A percentile compares a stretch with the other conserved stretches of the same genome.
These are phyloP conservation scores for Rubroboletus pulcherrimus DNA, from an alignment of 768 basidiomycete genomes.

Conservation along the genomic window DNA sequence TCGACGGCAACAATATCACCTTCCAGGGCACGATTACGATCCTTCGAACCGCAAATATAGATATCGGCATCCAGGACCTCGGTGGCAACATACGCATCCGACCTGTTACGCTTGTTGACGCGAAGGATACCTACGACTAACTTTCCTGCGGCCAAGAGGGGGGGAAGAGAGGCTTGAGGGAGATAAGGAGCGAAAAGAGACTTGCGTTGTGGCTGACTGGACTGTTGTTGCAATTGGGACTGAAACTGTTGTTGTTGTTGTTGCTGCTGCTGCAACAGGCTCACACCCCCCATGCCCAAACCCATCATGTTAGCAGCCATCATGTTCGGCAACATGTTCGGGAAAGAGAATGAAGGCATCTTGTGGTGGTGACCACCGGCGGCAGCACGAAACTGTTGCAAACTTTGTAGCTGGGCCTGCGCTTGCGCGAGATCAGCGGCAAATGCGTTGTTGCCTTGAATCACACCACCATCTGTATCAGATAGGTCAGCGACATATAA, in stretches of 20 bases:
- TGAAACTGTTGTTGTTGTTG: constrained; percentile 74
- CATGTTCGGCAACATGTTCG: constrained; percentile 96
- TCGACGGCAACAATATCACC: constrained; percentile 99
- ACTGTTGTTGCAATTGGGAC: constrained; percentile 91
- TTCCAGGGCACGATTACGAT: constrained; percentile 96
- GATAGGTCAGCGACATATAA: constrained; percentile 8
- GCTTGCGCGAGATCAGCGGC: constrained; percentile 91
- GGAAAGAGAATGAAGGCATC: constrained; percentile 97
- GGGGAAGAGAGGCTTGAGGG: constrained; percentile 95
- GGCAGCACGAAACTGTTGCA: constrained; percentile 95
- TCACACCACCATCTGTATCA: constrained; percentile 65
- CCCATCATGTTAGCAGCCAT: constrained; percentile 98
- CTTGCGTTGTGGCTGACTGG: constrained; percentile 91
- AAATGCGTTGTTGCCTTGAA: constrained; percentile 58
- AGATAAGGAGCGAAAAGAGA: constrained; percentile 98
- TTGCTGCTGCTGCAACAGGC: constrained; percentile 87
- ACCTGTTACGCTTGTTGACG: constrained; percentile 97
- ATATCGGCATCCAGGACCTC: constrained; percentile 98
- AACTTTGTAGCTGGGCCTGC: constrained; percentile 91
- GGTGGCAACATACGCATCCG: constrained; percentile 97
- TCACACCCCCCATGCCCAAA: constrained; percentile 74
- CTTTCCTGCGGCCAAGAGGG: constrained; percentile 94
- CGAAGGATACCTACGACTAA: constrained; percentile 95
- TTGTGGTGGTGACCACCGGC: constrained; percentile 93
- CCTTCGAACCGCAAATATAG: constrained; percentile 98